These are phyloP conservation scores for Colletotrichum orbiculare DNA, from an alignment of 2,329 filamentous ascomycete genomes.

Conservation along the genomic window DNA sequence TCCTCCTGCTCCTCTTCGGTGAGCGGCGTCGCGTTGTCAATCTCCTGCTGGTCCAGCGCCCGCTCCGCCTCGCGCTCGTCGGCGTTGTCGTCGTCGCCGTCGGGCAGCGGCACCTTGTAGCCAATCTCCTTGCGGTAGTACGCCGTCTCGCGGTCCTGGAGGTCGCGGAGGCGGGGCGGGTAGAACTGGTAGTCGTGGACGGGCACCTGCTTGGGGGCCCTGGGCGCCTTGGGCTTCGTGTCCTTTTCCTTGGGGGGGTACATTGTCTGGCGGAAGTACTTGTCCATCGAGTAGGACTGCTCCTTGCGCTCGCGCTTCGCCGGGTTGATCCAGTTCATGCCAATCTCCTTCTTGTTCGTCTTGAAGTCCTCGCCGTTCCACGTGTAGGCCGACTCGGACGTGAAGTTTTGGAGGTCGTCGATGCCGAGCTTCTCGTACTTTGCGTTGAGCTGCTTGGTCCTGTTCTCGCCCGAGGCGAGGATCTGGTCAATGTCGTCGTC, in stretches of 20 bases:
- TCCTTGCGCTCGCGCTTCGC: slow-evolving; percentile 98
- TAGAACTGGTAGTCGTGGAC: slow-evolving; percentile 99
- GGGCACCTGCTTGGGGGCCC: slow-evolving; percentile 89
- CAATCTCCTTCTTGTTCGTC: slow-evolving; percentile 90
- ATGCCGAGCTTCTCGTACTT: slow-evolving; percentile 98
- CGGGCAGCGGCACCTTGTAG: slow-evolving; percentile 90
- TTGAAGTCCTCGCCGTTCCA: slow-evolving; percentile 99
- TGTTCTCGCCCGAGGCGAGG: slow-evolving; percentile 84
- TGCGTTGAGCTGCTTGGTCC: slow-evolving; percentile 89
- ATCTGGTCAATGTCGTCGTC: slow-evolving; percentile 94
- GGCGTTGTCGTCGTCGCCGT: slow-evolving; percentile 88
- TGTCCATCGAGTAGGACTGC: slow-evolving; percentile 97
- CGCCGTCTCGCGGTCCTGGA: slow-evolving; percentile 96
- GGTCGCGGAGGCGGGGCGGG: slow-evolving; percentile 81
- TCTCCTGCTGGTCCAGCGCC: slow-evolving; percentile 88
- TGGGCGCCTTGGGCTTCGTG: slow-evolving; percentile 93
- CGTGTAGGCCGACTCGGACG: slow-evolving; percentile 95
- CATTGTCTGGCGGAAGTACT: slow-evolving; percentile 94
- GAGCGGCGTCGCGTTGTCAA: slow-evolving; percentile 88
- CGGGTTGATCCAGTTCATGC: slow-evolving; percentile 96
- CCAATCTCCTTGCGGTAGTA: slow-evolving; percentile 96
- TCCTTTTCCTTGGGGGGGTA: slow-evolving; percentile 84
- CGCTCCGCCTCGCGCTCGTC: slow-evolving; percentile 89
- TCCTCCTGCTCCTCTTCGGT: slow-evolving; percentile 90
- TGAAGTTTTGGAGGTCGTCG: slow-evolving; percentile 97